These are phyloP conservation scores for Colletotrichum paranaense DNA, from an alignment of 2,329 filamentous ascomycete species.

Conservation along the genomic window DNA sequence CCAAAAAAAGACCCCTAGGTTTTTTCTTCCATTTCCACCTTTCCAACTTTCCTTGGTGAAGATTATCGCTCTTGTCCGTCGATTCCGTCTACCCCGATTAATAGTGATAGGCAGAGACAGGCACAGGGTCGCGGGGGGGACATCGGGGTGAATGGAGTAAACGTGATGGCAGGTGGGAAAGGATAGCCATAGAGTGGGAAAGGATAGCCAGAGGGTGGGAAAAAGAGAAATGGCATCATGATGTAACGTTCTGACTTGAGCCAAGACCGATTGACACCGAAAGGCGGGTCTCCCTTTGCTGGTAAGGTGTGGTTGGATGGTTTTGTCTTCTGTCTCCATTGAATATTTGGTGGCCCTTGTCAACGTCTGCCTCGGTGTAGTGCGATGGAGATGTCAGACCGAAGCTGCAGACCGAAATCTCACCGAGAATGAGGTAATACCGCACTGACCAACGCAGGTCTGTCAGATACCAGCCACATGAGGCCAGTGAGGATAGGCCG, in stretches of 20 bases:
- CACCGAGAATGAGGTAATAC: not conserved
- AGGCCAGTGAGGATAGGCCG: accelerated
- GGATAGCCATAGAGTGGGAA: not conserved
- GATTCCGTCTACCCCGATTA: not conserved
- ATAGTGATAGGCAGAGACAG: not conserved
- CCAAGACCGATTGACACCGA: slow-evolving; percentile 9
- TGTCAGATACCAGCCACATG: not conserved
- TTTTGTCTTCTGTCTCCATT: not conserved
- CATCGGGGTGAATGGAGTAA: not conserved
- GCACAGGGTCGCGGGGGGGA: not conserved
- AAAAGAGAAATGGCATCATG: slow-evolving; percentile 29
- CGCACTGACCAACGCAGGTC: not conserved
- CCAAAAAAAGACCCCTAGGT: not conserved
- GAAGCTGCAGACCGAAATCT: not conserved
- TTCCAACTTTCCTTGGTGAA: not conserved
- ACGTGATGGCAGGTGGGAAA: not conserved
- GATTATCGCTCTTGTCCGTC: not conserved
- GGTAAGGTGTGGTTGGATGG: not conserved
- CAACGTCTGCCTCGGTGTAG: not conserved
- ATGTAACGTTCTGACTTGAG: slow-evolving; percentile 33
- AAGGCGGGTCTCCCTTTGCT: not conserved
- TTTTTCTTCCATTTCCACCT: not conserved
- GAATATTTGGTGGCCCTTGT: not conserved
- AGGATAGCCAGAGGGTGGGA: not conserved
- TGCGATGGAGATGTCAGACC: not conserved